Percentiles rank a stretch among this genome's conserved stretches.
These are phyloP conservation scores for Lolium multiflorum DNA, from an alignment of 176 grass and related monocot species.

Conservation along the genomic window DNA sequence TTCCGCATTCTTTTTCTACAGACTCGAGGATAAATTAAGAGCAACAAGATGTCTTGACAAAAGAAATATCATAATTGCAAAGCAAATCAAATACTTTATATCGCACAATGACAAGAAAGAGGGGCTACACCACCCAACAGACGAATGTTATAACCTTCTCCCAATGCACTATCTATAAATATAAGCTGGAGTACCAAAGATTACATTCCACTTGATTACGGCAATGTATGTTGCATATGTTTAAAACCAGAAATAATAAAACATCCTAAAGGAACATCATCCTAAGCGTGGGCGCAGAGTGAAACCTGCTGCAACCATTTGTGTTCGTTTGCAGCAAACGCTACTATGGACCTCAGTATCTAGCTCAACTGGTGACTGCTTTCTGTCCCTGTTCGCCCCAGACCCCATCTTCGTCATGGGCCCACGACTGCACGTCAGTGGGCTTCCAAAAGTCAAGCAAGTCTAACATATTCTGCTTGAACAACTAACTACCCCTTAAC, in stretches of 20 bases:
- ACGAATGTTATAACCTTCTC: not conserved
- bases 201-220: not conserved
- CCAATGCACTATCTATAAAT: not conserved
- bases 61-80: not conserved
- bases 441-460: constrained; percentile 15
- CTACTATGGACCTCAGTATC: not conserved
- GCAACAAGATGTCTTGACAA: not conserved
- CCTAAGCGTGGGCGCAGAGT: not conserved
- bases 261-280: not conserved
- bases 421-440: constrained; percentile 1
- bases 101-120: not conserved
- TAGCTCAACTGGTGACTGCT: not conserved
- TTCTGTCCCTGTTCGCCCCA: not conserved
- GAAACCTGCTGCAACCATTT: not conserved
- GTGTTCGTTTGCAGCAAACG: not conserved
- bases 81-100: not conserved
- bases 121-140: not conserved
- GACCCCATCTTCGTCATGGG: not conserved
- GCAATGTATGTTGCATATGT: not conserved
- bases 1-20: not conserved
- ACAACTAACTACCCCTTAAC: constrained; percentile 39
- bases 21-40: not conserved
- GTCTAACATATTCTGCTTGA: not conserved
- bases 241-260: not conserved
- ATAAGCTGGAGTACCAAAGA: not conserved